phyloP scores from a whole-genome alignment of 2,329 filamentous ascomycete genomes.

The Clonostachys chloroleuca region DNA sequence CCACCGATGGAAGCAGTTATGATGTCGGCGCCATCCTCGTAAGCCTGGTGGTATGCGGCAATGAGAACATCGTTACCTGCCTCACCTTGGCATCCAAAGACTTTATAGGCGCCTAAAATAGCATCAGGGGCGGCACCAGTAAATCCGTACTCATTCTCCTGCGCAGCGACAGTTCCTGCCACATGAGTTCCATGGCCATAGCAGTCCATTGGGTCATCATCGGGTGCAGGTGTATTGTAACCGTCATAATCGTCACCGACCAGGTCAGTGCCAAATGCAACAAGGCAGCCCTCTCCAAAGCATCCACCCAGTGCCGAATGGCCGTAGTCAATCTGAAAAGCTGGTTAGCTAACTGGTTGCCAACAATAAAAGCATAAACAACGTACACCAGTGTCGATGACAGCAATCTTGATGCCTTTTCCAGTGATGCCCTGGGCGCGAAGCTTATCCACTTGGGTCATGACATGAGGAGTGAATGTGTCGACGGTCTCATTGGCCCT shows the following conservation, averaged over 20 bases:
- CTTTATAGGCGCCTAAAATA: constrained; percentile 49
- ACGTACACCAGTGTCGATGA: constrained; percentile 51
- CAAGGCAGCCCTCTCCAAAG: constrained; percentile 55
- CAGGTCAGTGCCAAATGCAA: constrained; percentile 52
- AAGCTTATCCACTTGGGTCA: constrained; percentile 53
- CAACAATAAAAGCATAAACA: not conserved
- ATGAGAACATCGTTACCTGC: constrained; percentile 54
- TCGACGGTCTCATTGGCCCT: constrained; percentile 17
- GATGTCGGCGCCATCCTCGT: constrained; percentile 53
- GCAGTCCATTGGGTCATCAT: constrained; percentile 47
- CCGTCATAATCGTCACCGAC: constrained; percentile 49
- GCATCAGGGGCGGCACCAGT: constrained; percentile 53
- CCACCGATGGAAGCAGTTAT: constrained; percentile 53
- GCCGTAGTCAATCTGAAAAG: constrained; percentile 49
- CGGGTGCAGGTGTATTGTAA: constrained; percentile 32
- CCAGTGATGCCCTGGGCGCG: constrained; percentile 41
- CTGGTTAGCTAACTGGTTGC: not conserved
- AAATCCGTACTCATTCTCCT: constrained; percentile 46
- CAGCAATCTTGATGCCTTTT: constrained; percentile 45
- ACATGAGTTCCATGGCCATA: constrained; percentile 58
- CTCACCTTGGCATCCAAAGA: constrained; percentile 49
- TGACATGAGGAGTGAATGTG: constrained; percentile 44
- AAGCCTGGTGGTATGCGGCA: constrained; percentile 54
- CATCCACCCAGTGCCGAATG: constrained; percentile 62
- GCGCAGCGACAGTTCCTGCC: constrained; percentile 58